phyloP scores from a whole-genome alignment of 83 land plant species.

The Picea engelmannii region DNA sequence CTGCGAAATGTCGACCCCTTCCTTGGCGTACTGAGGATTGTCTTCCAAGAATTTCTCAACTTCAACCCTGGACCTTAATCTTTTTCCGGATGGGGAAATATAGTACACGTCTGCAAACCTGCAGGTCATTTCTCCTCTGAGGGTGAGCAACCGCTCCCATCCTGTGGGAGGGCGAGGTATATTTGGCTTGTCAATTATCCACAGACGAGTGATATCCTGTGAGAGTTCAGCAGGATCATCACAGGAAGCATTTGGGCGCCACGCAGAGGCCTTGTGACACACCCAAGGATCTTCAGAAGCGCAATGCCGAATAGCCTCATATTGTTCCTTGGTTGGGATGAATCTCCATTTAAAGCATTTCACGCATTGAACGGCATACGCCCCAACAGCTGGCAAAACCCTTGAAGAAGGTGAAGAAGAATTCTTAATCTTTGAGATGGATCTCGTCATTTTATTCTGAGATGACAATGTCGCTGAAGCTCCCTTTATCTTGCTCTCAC shows the following conservation, averaged over 20 bases:
- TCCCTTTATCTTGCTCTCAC: too few species aligned
- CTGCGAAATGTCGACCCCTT: not conserved
- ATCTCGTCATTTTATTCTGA: too few species aligned
- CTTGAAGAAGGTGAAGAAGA: not conserved
- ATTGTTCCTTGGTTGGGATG: conserved; percentile 74
- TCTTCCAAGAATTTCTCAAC: conserved; percentile 8
- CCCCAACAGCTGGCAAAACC: conserved; percentile 51
- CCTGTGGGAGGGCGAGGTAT: conserved; percentile 80
- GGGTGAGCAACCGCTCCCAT: conserved; percentile 66
- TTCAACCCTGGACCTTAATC: not conserved
- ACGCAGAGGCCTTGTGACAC: conserved; percentile 64
- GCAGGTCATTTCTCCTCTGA: conserved; percentile 64
- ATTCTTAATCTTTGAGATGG: too few species aligned
- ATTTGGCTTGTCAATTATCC: conserved; percentile 87
- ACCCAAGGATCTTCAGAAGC: conserved; percentile 63
- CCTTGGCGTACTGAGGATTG: not conserved
- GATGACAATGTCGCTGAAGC: too few species aligned
- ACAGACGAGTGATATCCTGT: conserved; percentile 57
- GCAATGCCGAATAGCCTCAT: conserved; percentile 73
- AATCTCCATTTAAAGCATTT: conserved; percentile 83
- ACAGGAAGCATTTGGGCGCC: conserved; percentile 71
- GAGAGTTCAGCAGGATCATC: conserved; percentile 63
- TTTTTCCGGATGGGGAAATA: not conserved
- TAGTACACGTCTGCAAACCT: conserved; percentile 85
- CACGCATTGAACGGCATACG: conserved; percentile 77